Conservation (phyloP, 768 basidiomycete species). For the Rhodocollybia butyracea region DNA sequence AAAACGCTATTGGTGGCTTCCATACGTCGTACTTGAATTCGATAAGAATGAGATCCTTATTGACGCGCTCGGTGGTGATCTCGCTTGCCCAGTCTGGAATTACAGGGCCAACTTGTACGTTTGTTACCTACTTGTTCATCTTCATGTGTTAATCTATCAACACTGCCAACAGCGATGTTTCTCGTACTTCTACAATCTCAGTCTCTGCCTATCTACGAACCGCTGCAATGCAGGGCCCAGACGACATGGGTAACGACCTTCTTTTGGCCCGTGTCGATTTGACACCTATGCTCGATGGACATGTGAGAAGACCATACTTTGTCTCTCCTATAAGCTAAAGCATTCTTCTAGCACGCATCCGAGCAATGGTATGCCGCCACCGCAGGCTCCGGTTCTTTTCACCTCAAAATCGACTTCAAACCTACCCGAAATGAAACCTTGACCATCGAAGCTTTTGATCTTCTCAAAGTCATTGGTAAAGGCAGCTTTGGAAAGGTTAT, state of each 20-base stretch:
- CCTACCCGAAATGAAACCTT: slow-evolving; percentile 79
- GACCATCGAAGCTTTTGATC: slow-evolving; percentile 95
- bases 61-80: slow-evolving; percentile 94
- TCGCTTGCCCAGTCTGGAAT: slow-evolving; percentile 89
- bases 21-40: slow-evolving; percentile 96
- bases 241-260: slow-evolving; percentile 97
- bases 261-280: slow-evolving; percentile 92
- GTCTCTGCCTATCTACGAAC: slow-evolving; percentile 92
- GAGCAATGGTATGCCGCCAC: slow-evolving; percentile 90
- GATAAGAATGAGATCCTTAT: slow-evolving; percentile 97
- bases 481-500: slow-evolving; percentile 98
- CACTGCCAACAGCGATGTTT: slow-evolving; percentile 88
- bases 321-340: slow-evolving; percentile 5
- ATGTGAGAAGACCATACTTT: slow-evolving; percentile 40
- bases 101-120: slow-evolving; percentile 93
- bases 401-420: slow-evolving; percentile 93
- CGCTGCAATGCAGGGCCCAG: slow-evolving; percentile 66
- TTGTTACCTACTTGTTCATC: not conserved
- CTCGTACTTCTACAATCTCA: slow-evolving; percentile 87
- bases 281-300: slow-evolving; percentile 76
- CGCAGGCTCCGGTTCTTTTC: slow-evolving; percentile 86
- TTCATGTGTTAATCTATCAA: not conserved
- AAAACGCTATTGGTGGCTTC: slow-evolving; percentile 94
- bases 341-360: slow-evolving; percentile 56
- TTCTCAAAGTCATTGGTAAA: slow-evolving; percentile 97